phyloP scores from a whole-genome alignment of 2,329 filamentous ascomycete genomes.

The Lasiodiplodia sp. region DNA sequence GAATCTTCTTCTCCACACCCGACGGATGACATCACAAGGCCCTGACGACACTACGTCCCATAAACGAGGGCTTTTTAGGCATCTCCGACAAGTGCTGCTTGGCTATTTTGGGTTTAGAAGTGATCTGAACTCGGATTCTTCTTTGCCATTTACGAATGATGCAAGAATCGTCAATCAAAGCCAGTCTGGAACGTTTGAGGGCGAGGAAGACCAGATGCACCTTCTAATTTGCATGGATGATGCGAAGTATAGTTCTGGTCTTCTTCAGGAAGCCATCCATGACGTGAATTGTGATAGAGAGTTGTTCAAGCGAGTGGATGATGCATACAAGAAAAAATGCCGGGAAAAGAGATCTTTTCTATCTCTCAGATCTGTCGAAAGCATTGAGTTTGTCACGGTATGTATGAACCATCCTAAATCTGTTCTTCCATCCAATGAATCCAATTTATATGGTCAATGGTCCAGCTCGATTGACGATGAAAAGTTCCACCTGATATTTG shows the following conservation, averaged over 20 bases:
- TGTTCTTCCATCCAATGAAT: no score
- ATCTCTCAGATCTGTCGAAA: no score
- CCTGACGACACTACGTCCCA: not conserved
- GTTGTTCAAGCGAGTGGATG: no score
- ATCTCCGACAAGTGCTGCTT: no score
- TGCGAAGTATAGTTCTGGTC: not conserved
- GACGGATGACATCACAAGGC: not conserved
- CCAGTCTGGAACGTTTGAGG: not conserved
- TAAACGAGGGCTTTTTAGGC: not conserved
- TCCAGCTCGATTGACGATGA: no score
- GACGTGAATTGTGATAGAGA: no score
- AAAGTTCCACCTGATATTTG: not conserved
- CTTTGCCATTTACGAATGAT: not conserved
- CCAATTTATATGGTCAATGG: no score
- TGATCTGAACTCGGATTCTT: not conserved
- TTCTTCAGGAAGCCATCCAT: not conserved
- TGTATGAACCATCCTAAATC: no score
- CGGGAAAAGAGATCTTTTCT: no score
- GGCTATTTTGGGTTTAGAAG: not conserved
- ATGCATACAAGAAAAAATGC: no score
- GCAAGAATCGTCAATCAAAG: no score
- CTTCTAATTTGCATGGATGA: not conserved
- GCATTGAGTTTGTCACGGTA: no score
- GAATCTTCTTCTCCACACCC: not conserved
- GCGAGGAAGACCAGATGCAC: not conserved